A percentile compares a stretch with the other conserved stretches of the same genome.
Conservation (phyloP, 306 rosid species). For the Elaeagnus macrophylla region DNA sequence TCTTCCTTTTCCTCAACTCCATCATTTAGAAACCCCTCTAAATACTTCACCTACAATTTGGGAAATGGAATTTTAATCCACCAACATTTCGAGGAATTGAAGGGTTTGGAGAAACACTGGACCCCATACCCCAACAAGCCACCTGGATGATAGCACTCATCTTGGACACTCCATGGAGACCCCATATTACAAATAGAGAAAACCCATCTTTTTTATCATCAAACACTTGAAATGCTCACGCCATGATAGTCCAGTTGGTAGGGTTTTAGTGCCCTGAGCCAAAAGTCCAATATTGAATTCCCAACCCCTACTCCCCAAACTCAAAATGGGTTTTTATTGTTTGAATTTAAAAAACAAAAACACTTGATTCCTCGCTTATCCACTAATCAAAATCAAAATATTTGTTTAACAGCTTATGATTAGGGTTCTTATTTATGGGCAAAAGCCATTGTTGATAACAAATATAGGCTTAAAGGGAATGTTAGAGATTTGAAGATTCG, state of each 20-base stretch:
- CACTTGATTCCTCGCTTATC: slow-evolving; percentile 52
- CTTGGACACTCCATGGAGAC: slow-evolving; percentile 42
- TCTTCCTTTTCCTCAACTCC: slow-evolving; percentile 33
- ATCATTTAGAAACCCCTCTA: slow-evolving; percentile 38
- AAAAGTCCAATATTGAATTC: too few relatives aligned
- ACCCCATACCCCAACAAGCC: slow-evolving; percentile 95
- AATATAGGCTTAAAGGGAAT: slow-evolving; percentile 2
- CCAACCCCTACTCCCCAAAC: too few relatives aligned
- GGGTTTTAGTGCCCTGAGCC: too few relatives aligned
- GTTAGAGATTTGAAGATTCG: slow-evolving; percentile 13
- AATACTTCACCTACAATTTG: slow-evolving; percentile 49
- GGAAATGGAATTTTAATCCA: slow-evolving; percentile 42
- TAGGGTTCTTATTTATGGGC: background rate
- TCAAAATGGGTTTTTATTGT: too few relatives aligned
- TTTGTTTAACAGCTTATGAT: background rate
- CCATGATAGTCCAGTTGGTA: too few relatives aligned
- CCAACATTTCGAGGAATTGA: slow-evolving; percentile 38
- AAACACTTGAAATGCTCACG: slow-evolving; percentile 30
- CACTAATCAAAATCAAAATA: slow-evolving; percentile 47
- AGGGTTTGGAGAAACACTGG: too few relatives aligned
- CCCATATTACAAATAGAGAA: slow-evolving; percentile 60
- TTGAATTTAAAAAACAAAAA: too few relatives aligned
- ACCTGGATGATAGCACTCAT: slow-evolving; percentile 38
- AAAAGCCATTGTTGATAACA: too few relatives aligned
- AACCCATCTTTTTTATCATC: slow-evolving; percentile 50